phyloP scores from a whole-genome alignment of 1,284 basidiomycete genomes.

The Heterobasidion parviporum region DNA sequence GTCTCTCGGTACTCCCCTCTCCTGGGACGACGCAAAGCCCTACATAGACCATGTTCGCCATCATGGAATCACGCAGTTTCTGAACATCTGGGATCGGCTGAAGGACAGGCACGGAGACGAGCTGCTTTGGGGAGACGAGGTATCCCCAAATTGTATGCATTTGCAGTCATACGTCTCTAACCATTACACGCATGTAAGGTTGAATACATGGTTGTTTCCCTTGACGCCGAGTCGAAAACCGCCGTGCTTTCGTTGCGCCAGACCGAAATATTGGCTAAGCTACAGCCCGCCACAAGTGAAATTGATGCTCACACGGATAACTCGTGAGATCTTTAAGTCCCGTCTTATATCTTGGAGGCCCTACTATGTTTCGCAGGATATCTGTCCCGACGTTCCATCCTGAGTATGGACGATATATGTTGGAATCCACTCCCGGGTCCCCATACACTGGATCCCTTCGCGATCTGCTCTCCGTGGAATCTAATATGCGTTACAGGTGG shows the following conservation, averaged over 20 bases:
- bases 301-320: constrained; percentile 55
- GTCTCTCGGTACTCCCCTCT: constrained; percentile 88
- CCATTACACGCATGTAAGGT: constrained; percentile 43
- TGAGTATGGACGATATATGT: constrained; percentile 98
- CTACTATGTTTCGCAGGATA: constrained; percentile 34
- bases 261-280: constrained; percentile 85
- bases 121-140: constrained; percentile 99
- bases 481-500: constrained; percentile 88
- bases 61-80: constrained; percentile 94
- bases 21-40: constrained; percentile 86
- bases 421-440: constrained; percentile 93
- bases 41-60: constrained; percentile 86
- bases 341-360: not conserved
- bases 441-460: constrained; percentile 86
- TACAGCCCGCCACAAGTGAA: constrained; percentile 62
- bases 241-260: constrained; percentile 89
- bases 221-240: constrained; percentile 74
- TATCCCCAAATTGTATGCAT: constrained; percentile 20
- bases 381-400: constrained; percentile 93
- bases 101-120: constrained; percentile 92
- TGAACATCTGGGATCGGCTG: constrained; percentile 87
- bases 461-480: constrained; percentile 86
- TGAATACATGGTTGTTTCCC: constrained; percentile 92
- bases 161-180: not conserved
- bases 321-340: constrained; percentile 37